phyloP scores from a whole-genome alignment of 2,329 filamentous ascomycete genomes.

The Fusarium sarcochroum region DNA sequence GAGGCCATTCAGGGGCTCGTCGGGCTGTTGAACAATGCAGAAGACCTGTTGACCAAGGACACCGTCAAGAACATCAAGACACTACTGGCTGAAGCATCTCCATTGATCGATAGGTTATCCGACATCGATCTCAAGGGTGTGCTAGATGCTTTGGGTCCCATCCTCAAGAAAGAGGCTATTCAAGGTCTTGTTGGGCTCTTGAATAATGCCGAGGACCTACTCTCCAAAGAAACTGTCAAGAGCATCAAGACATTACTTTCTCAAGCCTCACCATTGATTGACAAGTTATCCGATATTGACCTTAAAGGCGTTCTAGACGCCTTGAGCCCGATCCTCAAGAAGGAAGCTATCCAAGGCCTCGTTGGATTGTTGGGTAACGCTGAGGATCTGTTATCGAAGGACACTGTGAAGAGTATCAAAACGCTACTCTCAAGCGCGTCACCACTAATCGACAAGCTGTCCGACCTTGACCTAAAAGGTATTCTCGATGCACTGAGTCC shows the following conservation, averaged over 20 bases:
- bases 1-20: slow-evolving; percentile 21
- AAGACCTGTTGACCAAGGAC: slow-evolving; percentile 11
- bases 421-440: background rate
- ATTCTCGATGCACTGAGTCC: slow-evolving; percentile 47
- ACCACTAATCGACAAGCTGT: slow-evolving; percentile 44
- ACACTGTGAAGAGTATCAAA: slow-evolving; percentile 22
- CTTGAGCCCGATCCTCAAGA: slow-evolving; percentile 6
- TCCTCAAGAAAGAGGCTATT: slow-evolving; percentile 24
- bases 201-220: slow-evolving; percentile 3
- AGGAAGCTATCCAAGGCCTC: slow-evolving; percentile 8
- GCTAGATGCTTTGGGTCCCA: background rate
- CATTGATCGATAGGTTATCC: slow-evolving; percentile 8
- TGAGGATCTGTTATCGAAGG: slow-evolving; percentile 11
- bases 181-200: slow-evolving; percentile 10
- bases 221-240: slow-evolving; percentile 7
- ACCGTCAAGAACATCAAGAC: slow-evolving; percentile 28
- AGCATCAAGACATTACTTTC: background rate
- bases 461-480: slow-evolving; percentile 53
- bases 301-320: slow-evolving; percentile 2
- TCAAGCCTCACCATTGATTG: background rate
- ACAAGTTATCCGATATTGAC: background rate
- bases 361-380: slow-evolving; percentile 13
- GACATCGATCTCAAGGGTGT: slow-evolving; percentile 15
- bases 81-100: slow-evolving; percentile 6
- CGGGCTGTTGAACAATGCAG: slow-evolving; percentile 9